These are phyloP conservation scores for Pneumocystis oryctolagi DNA, from an alignment of 1,139 yeast genomes.

Conservation along the genomic window DNA sequence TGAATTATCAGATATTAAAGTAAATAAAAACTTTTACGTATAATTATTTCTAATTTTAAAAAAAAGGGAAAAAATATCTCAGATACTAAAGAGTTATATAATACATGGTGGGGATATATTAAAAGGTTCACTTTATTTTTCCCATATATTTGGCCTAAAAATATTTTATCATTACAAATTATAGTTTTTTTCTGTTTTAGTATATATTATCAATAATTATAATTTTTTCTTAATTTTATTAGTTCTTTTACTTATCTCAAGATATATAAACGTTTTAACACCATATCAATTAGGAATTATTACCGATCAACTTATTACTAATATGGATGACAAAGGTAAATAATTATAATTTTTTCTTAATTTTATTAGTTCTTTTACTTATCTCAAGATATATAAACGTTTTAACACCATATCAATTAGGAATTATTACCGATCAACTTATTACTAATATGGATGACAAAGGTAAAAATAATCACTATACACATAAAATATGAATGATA, in stretches of 20 bases:
- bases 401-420: neutral
- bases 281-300: neutral
- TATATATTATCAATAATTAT: neutral
- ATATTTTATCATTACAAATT: neutral
- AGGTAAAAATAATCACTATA: neutral
- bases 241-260: neutral
- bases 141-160: conserved; percentile 1
- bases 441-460: neutral
- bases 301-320: neutral
- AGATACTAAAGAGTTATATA: neutral
- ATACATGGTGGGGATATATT: neutral
- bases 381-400: neutral
- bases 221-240: neutral
- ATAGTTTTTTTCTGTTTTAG: neutral
- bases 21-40: neutral
- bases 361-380: neutral
- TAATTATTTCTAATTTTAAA: neutral
- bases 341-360: neutral
- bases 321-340: neutral
- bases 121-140: neutral
- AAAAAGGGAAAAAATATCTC: neutral
- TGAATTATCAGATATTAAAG: neutral
- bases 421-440: neutral
- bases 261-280: neutral
- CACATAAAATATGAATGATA: neutral